Evolutionary conservation across 2,329 filamentous ascomycete genomes (phyloP).

Genomic region (Colletotrichum magnum): DNA sequence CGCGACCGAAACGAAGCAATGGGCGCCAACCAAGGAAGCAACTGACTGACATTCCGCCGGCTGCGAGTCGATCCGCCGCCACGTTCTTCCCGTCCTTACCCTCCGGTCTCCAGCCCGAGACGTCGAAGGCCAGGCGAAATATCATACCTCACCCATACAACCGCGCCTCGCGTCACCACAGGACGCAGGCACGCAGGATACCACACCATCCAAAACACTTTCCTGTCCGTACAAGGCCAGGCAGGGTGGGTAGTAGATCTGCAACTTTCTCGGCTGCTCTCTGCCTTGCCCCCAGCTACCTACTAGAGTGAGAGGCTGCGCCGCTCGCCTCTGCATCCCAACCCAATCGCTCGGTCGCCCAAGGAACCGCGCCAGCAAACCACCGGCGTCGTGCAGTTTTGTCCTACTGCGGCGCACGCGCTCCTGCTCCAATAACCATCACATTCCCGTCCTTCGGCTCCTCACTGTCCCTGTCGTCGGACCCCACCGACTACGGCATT

Average conservation of each 20-base stretch:
- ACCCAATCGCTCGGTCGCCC: conserved; percentile 26
- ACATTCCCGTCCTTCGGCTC: conserved; percentile 32
- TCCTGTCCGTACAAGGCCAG: conserved; percentile 13
- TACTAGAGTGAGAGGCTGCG: conserved; percentile 17
- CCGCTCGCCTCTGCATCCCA: conserved; percentile 24
- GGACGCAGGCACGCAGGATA: not conserved
- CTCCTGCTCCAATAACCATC: conserved; percentile 40
- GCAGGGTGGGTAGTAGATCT: not conserved
- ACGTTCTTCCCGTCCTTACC: conserved; percentile 19
- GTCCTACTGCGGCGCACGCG: conserved; percentile 28
- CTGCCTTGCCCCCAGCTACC: conserved; percentile 1
- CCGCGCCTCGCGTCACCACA: not conserved
- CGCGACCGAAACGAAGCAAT: conserved; percentile 28
- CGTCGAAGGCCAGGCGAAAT: conserved; percentile 7
- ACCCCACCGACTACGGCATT: conserved; percentile 36
- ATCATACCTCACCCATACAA: conserved; percentile 14
- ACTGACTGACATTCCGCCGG: conserved; percentile 24
- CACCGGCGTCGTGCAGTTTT: conserved; percentile 17
- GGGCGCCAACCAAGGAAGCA: conserved; percentile 20
- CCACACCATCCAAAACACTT: conserved; percentile 3
- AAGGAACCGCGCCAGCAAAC: conserved; percentile 29
- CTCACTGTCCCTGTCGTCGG: conserved; percentile 33
- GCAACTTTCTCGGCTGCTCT: conserved; percentile 1
- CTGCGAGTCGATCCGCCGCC: conserved; percentile 34
- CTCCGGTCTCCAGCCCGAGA: conserved; percentile 6